Percentiles rank a stretch among this genome's conserved stretches.
Conservation (phyloP, 2,329 filamentous ascomycete genomes). For the Orbilia quercus region DNA sequence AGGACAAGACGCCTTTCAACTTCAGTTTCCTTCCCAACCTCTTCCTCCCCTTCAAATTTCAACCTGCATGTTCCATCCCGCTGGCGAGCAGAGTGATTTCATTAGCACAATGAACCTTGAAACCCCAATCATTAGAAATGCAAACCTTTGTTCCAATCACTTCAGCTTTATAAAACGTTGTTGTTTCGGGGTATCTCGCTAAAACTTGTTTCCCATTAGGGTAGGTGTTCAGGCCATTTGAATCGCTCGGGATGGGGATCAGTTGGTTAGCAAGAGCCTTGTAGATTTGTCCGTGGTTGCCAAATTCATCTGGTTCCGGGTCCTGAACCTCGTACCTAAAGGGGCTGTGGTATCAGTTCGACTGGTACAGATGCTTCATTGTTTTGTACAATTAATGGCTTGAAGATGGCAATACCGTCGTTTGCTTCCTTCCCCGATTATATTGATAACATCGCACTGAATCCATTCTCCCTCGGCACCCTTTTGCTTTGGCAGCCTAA, state of each 20-base stretch:
- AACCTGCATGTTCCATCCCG: conserved; percentile 64
- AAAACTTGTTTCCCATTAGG: conserved; percentile 76
- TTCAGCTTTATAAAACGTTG: conserved; percentile 85
- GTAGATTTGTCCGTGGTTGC: conserved; percentile 72
- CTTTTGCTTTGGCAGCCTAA: conserved; percentile 63
- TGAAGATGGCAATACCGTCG: conserved; percentile 73
- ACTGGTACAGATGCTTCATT: background rate
- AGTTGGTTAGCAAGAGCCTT: conserved; percentile 78
- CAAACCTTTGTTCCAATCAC: conserved; percentile 76
- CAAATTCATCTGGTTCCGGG: conserved; percentile 77
- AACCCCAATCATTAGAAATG: background rate
- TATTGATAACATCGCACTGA: conserved; percentile 79
- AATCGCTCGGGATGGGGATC: conserved; percentile 76
- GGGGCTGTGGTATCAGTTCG: background rate
- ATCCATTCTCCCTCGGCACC: conserved; percentile 75
- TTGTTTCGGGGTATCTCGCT: conserved; percentile 83
- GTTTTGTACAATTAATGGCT: background rate
- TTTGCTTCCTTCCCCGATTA: conserved; percentile 80
- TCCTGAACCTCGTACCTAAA: conserved; percentile 77
- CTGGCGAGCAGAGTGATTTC: conserved; percentile 18
- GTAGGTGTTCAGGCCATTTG: conserved; percentile 72
- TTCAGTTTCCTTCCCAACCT: conserved; percentile 76
- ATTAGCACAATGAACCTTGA: conserved; percentile 5
- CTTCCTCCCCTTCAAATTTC: conserved; percentile 83
- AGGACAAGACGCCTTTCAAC: conserved; percentile 81